Conservation (phyloP, 345 rosid species). For the Euclidium syriacum region DNA sequence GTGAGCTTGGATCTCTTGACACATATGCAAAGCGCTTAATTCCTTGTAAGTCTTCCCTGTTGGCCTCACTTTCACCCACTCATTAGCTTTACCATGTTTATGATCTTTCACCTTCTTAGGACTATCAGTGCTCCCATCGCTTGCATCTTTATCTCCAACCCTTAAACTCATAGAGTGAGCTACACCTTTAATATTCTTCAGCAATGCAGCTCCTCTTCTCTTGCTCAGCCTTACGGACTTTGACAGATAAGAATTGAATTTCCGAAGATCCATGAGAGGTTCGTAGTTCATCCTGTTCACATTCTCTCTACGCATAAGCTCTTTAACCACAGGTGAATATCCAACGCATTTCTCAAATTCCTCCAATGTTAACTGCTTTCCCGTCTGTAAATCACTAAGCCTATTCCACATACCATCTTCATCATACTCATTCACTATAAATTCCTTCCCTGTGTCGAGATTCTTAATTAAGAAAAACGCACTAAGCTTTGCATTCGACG, state of each 20-base stretch:
- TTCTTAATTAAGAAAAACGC: constrained; percentile 84
- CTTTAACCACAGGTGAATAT: constrained; percentile 81
- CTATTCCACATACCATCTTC: constrained; percentile 93
- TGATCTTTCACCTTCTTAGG: constrained; percentile 40
- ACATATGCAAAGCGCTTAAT: constrained; percentile 74
- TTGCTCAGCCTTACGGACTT: constrained; percentile 80
- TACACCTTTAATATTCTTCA: constrained; percentile 83
- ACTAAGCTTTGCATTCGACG: constrained; percentile 37
- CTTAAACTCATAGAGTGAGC: constrained; percentile 60
- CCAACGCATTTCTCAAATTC: constrained; percentile 88
- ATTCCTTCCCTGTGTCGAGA: constrained; percentile 83
- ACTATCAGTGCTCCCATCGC: constrained; percentile 18
- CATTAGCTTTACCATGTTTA: constrained; percentile 38
- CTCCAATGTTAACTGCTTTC: constrained; percentile 85
- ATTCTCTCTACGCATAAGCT: constrained; percentile 74
- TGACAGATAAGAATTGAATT: constrained; percentile 48
- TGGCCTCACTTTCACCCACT: constrained; percentile 83
- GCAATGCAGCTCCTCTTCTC: constrained; percentile 65
- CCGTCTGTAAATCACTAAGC: constrained; percentile 92
- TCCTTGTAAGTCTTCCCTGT: constrained; percentile 79
- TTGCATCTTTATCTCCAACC: constrained; percentile 42
- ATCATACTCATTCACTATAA: constrained; percentile 72
- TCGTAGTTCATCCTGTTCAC: constrained; percentile 52
- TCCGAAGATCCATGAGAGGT: constrained; percentile 31
- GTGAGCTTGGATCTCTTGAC: constrained; percentile 93